Evolutionary conservation across 495 filamentous ascomycete species (phyloP), one percentile per base, ranked within the genome.

Genomic region (Neurospora tetraspora): DNA sequence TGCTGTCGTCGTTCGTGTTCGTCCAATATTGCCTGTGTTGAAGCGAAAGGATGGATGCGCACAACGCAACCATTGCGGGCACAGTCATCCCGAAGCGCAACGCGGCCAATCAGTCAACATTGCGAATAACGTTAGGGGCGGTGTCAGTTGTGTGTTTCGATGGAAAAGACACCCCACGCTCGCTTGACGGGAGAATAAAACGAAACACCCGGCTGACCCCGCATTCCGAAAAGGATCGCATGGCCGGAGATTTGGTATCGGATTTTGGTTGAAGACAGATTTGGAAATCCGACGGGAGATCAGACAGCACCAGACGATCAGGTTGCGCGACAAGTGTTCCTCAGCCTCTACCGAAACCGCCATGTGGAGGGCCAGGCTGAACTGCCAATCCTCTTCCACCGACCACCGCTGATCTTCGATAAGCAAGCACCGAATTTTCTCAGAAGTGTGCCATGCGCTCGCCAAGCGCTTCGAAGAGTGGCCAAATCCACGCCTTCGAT

Each of bases 141-240:
- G 31, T 65, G 27, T 65, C 27, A 65, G 53, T 65, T 36, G 12
- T 65, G 53, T 65, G 53, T 16, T 65, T 34, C 3, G 53, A 65
- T 65, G 53, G 27, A 65, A 65, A 65, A 65, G 53, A 59, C 42
- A 71, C 42, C 70, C 70, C 31, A 71, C 70, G 70, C 40, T 37
- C 53, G 53, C 53, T 61, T 71, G 70, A 34, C 23, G 70, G 36
- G 70, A 20, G 16, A 47, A 34, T 37, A 42, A 71, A 59, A 61
- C 70, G 47, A 71, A 37, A 61, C 16, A 65, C 27, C 27, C 53
- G 53, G 53, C 39, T 42, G 47, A 71, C 70, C 70, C 70, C 70
- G 70, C 70, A 71, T 71, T 71, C 42, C 31, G 37, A 59, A 59
- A 31, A 14, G 42, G 7, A 34, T 59, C 37, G 70, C 18, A 71